These are phyloP conservation scores for Vinca major DNA, from an alignment of 305 asterid genomes.

Conservation along the genomic window DNA sequence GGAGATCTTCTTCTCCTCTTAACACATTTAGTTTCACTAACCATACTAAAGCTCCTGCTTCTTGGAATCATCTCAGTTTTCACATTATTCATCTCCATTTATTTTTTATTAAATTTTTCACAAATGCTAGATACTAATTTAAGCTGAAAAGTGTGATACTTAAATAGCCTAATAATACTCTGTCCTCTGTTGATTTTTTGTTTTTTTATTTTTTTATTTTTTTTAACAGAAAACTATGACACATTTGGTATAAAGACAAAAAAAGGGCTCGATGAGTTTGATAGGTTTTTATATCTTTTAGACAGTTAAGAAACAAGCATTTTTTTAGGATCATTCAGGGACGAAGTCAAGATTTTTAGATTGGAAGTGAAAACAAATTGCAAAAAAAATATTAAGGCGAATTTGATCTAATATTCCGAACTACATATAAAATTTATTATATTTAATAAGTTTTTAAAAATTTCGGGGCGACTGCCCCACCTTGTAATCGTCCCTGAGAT, in stretches of 20 bases:
- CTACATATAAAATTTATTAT: too few relatives aligned
- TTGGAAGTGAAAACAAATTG: too few relatives aligned
- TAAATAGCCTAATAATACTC: slow-evolving; percentile 9
- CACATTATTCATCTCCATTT: slow-evolving; percentile 23
- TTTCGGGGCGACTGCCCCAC: too few relatives aligned
- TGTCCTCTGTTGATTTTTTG: not conserved
- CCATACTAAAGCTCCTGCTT: slow-evolving; percentile 21
- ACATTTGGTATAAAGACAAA: not conserved
- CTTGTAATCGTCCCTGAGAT: too few relatives aligned
- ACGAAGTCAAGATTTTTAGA: slow-evolving; percentile 3
- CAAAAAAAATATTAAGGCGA: not conserved
- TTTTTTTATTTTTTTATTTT: too few relatives aligned
- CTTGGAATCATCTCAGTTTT: slow-evolving; percentile 22
- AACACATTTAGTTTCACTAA: slow-evolving; percentile 19
- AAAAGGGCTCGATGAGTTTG: slow-evolving; percentile 5
- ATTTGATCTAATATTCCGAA: too few relatives aligned
- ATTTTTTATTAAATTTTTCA: not conserved
- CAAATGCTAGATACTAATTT: slow-evolving; percentile 2
- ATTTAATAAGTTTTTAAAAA: too few relatives aligned
- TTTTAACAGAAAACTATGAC: not conserved
- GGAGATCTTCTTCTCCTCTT: slow-evolving; percentile 53
- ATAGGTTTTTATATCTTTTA: slow-evolving; percentile 8
- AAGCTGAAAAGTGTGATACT: not conserved
- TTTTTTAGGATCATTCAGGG: not conserved
- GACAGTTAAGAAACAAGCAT: not conserved